Conservation (phyloP, 768 basidiomycete species). For the Termitomyces sp. region DNA sequence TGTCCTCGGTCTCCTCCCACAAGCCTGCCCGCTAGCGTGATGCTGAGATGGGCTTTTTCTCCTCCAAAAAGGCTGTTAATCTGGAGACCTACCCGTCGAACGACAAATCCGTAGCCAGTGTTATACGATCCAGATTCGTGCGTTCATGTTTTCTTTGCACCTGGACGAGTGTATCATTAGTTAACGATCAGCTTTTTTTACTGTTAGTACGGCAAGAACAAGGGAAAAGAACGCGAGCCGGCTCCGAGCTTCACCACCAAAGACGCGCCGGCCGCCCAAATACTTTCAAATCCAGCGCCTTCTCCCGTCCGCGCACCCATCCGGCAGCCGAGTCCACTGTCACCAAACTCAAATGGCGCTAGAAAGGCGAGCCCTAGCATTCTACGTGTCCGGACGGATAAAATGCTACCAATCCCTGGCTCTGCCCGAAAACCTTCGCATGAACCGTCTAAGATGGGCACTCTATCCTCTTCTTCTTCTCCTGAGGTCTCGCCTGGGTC, state of each 20-base stretch:
- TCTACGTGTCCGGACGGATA: constrained; percentile 19
- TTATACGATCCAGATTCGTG: constrained; percentile 60
- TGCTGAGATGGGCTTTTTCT: constrained; percentile 52
- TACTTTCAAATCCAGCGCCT: constrained; percentile 28
- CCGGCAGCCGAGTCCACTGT: constrained; percentile 21
- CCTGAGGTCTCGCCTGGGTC: constrained; percentile 14
- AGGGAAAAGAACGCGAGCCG: constrained; percentile 49
- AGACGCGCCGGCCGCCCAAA: constrained; percentile 30
- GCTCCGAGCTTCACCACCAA: constrained; percentile 25
- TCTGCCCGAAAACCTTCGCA: constrained; percentile 14
- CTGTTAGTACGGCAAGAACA: constrained; percentile 49
- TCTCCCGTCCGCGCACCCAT: constrained; percentile 12
- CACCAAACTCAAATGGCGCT: constrained; percentile 15
- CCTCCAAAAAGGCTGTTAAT: constrained; percentile 41
- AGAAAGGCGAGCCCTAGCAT: constrained; percentile 21
- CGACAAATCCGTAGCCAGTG: constrained; percentile 48
- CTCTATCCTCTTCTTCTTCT: constrained; percentile 15
- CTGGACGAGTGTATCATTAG: constrained; percentile 5
- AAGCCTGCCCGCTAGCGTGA: constrained; percentile 20
- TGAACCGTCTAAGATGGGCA: constrained; percentile 5
- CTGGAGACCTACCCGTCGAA: constrained; percentile 28
- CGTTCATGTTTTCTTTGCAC: constrained; percentile 24
- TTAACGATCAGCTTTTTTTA: constrained; percentile 14
- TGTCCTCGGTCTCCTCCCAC: not conserved
- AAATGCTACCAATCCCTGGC: constrained; percentile 18